These are phyloP conservation scores for Venturia oleaginea DNA, from an alignment of 2,329 filamentous ascomycete genomes.

Conservation along the genomic window DNA sequence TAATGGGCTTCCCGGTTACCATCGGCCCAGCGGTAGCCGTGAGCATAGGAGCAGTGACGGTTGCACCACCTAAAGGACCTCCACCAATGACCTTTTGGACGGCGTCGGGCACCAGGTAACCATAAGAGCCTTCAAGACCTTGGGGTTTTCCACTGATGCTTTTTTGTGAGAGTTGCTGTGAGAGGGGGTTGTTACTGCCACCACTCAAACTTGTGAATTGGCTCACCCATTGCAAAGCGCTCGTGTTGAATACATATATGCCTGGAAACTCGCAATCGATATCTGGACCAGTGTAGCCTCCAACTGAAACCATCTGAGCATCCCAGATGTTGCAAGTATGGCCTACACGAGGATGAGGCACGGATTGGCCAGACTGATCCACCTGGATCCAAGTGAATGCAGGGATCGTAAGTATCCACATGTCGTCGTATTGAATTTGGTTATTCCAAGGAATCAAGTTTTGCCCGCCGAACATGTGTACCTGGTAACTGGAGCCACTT, in stretches of 20 bases:
- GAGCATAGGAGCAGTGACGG: conserved; percentile 52
- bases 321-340: conserved; percentile 73
- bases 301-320: conserved; percentile 70
- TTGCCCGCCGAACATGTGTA: conserved; percentile 72
- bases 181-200: conserved; percentile 37
- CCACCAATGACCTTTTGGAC: conserved; percentile 62
- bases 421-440: conserved; percentile 57
- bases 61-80: conserved; percentile 57
- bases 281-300: conserved; percentile 56
- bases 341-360: conserved; percentile 54
- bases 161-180: conserved; percentile 43
- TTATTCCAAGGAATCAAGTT: conserved; percentile 54
- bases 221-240: conserved; percentile 57
- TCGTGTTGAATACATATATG: conserved; percentile 70
- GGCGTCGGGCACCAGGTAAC: conserved; percentile 60
- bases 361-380: conserved; percentile 31
- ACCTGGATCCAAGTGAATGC: conserved; percentile 73
- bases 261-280: conserved; percentile 58
- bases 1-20: conserved; percentile 58
- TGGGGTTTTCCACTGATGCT: conserved; percentile 40
- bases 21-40: conserved; percentile 60
- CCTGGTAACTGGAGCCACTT: conserved; percentile 61
- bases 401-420: conserved; percentile 73
- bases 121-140: conserved; percentile 49
- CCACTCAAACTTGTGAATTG: conserved; percentile 58